Percentiles rank a stretch among this genome's conserved stretches.
Evolutionary conservation across 257 asterid species (phyloP).

Genomic region (Nicotiana undulata): DNA sequence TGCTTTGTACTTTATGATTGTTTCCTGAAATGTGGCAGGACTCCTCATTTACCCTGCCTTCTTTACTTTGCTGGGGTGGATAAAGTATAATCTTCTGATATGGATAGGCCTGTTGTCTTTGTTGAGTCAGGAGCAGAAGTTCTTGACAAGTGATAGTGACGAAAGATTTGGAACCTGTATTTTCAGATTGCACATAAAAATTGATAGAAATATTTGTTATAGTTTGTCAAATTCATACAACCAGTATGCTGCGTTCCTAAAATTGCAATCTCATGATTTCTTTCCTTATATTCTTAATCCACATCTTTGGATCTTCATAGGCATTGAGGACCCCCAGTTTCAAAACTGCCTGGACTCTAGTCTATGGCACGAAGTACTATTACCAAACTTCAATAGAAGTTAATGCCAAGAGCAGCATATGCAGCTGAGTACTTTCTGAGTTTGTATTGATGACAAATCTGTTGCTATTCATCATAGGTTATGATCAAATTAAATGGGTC

Average conservation of each 20-base stretch:
- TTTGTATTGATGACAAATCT: neutral
- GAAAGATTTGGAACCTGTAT: conserved; percentile 24
- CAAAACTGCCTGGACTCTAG: neutral
- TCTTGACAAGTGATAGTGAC: conserved; percentile 19
- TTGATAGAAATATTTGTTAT: neutral
- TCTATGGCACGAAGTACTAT: neutral
- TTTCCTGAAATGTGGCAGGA: conserved; percentile 10
- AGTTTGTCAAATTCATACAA: conserved; percentile 5
- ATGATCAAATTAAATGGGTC: neutral
- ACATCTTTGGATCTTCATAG: neutral
- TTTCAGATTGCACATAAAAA: conserved; percentile 15
- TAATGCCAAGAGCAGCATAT: neutral
- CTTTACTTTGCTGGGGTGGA: conserved; percentile 10
- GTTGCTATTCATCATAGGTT: neutral
- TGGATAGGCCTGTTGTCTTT: conserved; percentile 12
- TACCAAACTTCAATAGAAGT: neutral
- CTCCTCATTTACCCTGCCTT: conserved; percentile 1
- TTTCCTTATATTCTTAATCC: neutral
- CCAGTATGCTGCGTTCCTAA: neutral
- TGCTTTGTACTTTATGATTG: conserved; percentile 7
- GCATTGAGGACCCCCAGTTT: neutral
- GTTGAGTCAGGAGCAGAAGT: conserved; percentile 10
- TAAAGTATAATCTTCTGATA: conserved; percentile 8
- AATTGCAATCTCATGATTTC: neutral
- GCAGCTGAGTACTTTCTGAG: neutral